phyloP scores from a whole-genome alignment of 805 yeast genomes.

The Cyberlindnera mrakii region DNA sequence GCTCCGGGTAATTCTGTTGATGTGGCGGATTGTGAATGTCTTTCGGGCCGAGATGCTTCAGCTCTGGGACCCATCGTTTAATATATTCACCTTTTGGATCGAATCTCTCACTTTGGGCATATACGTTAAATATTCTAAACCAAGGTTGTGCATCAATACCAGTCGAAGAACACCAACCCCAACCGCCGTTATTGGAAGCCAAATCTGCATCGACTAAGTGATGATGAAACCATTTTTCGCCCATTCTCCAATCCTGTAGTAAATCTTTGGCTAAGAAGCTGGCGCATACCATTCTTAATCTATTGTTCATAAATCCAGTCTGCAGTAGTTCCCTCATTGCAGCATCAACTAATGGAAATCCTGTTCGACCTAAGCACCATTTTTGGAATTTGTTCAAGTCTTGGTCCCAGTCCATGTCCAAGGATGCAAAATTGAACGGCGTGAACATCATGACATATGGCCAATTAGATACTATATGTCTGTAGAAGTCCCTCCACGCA shows the following conservation, averaged over 20 bases:
- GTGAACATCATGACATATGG: slow-evolving; percentile 45
- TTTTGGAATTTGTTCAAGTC: slow-evolving; percentile 34
- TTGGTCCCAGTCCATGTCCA: slow-evolving; percentile 38
- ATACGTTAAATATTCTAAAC: slow-evolving; percentile 50
- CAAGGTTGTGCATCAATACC: slow-evolving; percentile 54
- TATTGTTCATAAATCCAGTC: slow-evolving; percentile 50
- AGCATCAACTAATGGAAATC: slow-evolving; percentile 53
- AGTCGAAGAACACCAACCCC: slow-evolving; percentile 49
- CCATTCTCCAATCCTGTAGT: slow-evolving; percentile 49
- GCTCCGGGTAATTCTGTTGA: slow-evolving; percentile 33
- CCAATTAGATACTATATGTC: slow-evolving; percentile 41
- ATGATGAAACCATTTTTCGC: slow-evolving; percentile 44
- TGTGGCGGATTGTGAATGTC: slow-evolving; percentile 21
- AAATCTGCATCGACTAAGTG: slow-evolving; percentile 47
- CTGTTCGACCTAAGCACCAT: slow-evolving; percentile 52
- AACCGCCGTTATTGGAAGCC: slow-evolving; percentile 50
- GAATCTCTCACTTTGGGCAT: slow-evolving; percentile 41
- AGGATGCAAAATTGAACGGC: slow-evolving; percentile 40
- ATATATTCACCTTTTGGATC: slow-evolving; percentile 43
- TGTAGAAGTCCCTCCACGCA: slow-evolving; percentile 55
- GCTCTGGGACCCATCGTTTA: slow-evolving; percentile 45
- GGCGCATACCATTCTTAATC: slow-evolving; percentile 49
- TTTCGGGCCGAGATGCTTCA: slow-evolving; percentile 20
- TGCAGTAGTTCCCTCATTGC: slow-evolving; percentile 45
- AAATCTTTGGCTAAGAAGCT: slow-evolving; percentile 45